Evolutionary conservation across 495 filamentous ascomycete species (phyloP), one percentile per base, ranked within the genome.

Genomic region (Penicillium lagena): DNA sequence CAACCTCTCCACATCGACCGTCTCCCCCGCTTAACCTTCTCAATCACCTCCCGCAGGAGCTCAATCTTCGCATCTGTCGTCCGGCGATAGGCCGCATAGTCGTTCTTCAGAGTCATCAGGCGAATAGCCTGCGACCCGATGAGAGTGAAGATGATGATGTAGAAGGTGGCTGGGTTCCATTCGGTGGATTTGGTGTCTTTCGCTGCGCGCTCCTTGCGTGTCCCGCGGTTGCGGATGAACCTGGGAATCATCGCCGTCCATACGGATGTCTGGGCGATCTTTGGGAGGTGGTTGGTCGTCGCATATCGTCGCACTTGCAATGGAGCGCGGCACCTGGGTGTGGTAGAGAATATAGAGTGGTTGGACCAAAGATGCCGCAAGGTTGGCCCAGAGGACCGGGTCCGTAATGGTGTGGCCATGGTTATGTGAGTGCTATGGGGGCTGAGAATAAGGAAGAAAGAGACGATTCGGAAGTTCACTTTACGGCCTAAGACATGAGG

Each of bases 51-150:
- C 43, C 78, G 78, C 35, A 99, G 58, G 30, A 89, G 52, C 6
- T 67, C 78, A 39, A 99, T 86, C 55, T 86, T 85, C 8, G 86
- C 82, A 59, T 95, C 87, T 33, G 87, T 80, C 42, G 79, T 79
- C 38, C 90, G 80, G 50, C 68, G 79, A 50, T 86, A 91, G 2
- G 78, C 76, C 9, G 73, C 70, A 54, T 80, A 87, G 11, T 90
- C 82, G 43, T 84, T 86, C 61, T 80, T 84, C 49, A 97, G 59
- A 7, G 80, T 72, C 45, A 99, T 85, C 77, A 91, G 83, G 48
- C 96, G 84, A 52, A 99, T 95, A 10, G 90, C 83, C 65, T 96
- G 91, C 46, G 87, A 94, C 2, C 93, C 94, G 51, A 96, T 90
- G 47, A 96, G 75, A 34, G 96, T 73, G 55, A 88, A 90, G 42